Conservation (phyloP, 2,329 filamentous ascomycete species). For the Pleochaeta shiraiana region DNA sequence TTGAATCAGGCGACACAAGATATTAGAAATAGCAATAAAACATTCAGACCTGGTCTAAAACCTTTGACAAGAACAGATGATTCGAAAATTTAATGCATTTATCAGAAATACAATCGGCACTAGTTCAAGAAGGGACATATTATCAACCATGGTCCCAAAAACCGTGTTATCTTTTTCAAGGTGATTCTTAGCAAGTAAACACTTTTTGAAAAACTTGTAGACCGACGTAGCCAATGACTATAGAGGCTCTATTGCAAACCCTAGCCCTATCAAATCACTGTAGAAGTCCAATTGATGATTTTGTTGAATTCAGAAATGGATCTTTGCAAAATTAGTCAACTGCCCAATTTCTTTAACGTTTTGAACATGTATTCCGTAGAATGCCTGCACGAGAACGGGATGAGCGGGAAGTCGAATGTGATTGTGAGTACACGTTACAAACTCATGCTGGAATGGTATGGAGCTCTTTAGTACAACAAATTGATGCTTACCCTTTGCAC, state of each 20-base stretch:
- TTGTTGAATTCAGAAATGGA: not conserved
- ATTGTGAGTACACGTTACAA: slow-evolving; percentile 1
- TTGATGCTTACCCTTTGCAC: not conserved
- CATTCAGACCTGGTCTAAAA: not conserved
- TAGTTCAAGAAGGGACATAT: not conserved
- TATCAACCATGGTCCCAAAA: not conserved
- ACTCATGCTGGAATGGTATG: not conserved
- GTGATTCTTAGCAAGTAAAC: not conserved
- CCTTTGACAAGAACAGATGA: not conserved
- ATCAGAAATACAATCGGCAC: not conserved
- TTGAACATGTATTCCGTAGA: not conserved
- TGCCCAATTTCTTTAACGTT: not conserved
- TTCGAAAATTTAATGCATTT: not conserved
- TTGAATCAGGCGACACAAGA: not conserved
- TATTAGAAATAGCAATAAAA: not conserved
- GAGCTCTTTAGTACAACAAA: not conserved
- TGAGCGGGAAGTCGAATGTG: not conserved
- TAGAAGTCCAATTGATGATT: not conserved
- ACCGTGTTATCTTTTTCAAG: not conserved
- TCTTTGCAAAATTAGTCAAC: not conserved
- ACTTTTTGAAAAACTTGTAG: not conserved
- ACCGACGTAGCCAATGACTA: not conserved
- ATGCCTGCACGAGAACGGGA: not conserved
- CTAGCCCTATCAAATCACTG: not conserved
- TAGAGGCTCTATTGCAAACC: not conserved